These are phyloP conservation scores for Trichoderma sp. DNA, from an alignment of 2,329 filamentous ascomycete species.

Conservation along the genomic window DNA sequence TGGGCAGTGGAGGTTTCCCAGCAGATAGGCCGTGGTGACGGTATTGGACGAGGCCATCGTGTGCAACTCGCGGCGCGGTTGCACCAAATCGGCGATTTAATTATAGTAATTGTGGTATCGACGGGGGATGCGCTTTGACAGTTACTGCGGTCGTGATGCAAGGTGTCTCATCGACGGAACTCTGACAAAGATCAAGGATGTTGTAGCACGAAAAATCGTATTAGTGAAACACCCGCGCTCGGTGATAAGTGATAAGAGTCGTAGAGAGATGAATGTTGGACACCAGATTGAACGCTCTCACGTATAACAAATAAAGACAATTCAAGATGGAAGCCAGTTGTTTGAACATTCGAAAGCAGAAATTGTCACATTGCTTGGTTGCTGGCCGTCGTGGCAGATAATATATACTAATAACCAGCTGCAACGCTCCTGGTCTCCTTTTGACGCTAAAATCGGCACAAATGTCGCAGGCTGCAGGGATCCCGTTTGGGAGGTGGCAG, in stretches of 20 bases:
- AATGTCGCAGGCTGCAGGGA: constrained; percentile 36
- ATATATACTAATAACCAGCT: constrained; percentile 16
- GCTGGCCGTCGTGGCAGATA: neutral
- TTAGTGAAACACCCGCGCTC: neutral
- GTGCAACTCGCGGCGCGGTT: constrained; percentile 18
- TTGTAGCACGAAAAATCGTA: neutral
- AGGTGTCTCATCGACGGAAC: neutral
- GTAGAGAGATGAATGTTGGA: neutral
- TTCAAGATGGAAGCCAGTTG: neutral
- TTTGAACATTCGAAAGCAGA: neutral
- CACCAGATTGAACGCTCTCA: neutral
- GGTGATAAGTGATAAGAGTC: neutral
- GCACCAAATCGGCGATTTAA: constrained; percentile 5
- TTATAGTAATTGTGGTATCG: neutral
- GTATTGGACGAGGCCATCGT: constrained; percentile 39
- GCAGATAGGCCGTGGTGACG: constrained; percentile 64
- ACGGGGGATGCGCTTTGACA: neutral
- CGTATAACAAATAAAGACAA: neutral
- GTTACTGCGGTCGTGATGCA: neutral
- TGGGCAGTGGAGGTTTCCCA: constrained; percentile 78
- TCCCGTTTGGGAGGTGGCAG: constrained; percentile 9
- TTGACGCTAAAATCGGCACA: constrained; percentile 42
- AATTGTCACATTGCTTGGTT: neutral
- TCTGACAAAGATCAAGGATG: neutral
- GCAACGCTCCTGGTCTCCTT: neutral